Percentiles rank a stretch among this genome's conserved stretches.
Conservation (phyloP, 139 green algal species). For the Marvania coccoides region DNA sequence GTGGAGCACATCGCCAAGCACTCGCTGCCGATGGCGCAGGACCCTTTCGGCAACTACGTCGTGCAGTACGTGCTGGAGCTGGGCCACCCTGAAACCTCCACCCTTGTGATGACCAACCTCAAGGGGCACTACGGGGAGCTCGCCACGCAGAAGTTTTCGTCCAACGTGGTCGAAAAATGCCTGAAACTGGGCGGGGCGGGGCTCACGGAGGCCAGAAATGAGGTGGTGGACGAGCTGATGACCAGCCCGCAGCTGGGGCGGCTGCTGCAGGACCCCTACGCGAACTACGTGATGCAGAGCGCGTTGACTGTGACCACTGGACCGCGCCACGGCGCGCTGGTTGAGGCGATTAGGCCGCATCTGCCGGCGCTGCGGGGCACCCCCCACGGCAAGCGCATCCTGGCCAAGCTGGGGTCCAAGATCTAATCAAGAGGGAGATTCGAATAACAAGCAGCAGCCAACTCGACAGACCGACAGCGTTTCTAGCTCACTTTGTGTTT, state of each 20-base stretch:
- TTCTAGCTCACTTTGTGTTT: too few relatives aligned
- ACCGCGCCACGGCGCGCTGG: slow-evolving; percentile 64
- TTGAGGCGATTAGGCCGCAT: slow-evolving; percentile 88
- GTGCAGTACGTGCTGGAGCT: slow-evolving; percentile 98
- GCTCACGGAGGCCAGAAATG: slow-evolving; percentile 62
- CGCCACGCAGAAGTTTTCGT: slow-evolving; percentile 92
- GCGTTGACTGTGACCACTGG: slow-evolving; percentile 40
- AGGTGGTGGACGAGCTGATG: slow-evolving; percentile 82
- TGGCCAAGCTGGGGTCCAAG: slow-evolving; percentile 61
- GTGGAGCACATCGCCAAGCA: slow-evolving; percentile 75
- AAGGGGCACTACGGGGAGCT: slow-evolving; percentile 77
- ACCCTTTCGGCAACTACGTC: slow-evolving; percentile 97
- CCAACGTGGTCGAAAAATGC: slow-evolving; percentile 98
- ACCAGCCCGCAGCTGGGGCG: slow-evolving; percentile 56
- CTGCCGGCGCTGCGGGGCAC: slow-evolving; percentile 77
- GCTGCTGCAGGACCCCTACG: slow-evolving; percentile 90
- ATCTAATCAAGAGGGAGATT: too few relatives aligned
- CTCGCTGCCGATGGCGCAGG: slow-evolving; percentile 59
- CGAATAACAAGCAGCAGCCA: too few relatives aligned
- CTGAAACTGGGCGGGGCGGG: slow-evolving; percentile 79
- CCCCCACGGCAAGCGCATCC: slow-evolving; percentile 95
- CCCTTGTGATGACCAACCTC: slow-evolving; percentile 71
- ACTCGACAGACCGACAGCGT: too few relatives aligned
- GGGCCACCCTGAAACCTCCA: slow-evolving; percentile 57
- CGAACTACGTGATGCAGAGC: slow-evolving; percentile 89